These are phyloP conservation scores for Xenoacremonium recifei DNA, from an alignment of 2,329 filamentous ascomycete species.

Conservation along the genomic window DNA sequence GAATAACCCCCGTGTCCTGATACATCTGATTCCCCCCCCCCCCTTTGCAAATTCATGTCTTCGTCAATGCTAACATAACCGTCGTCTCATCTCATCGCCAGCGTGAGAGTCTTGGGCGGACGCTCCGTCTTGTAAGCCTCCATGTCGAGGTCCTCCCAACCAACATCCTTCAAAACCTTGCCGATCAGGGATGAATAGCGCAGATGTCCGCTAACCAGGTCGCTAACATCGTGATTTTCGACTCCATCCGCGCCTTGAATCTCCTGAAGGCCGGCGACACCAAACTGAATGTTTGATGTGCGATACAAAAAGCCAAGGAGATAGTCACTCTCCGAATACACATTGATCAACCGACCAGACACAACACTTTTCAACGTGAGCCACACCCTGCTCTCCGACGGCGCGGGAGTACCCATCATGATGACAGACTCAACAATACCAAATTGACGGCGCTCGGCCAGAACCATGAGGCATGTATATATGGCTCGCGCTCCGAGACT, in stretches of 20 bases:
- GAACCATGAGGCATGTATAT: conserved; percentile 74
- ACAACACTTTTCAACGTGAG: conserved; percentile 75
- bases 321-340: conserved; percentile 84
- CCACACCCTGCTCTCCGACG: conserved; percentile 72
- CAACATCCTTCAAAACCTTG: conserved; percentile 63
- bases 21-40: not conserved
- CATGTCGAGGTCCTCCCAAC: conserved; percentile 64
- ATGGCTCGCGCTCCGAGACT: conserved; percentile 81
- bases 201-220: conserved; percentile 66
- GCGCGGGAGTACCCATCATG: conserved; percentile 78
- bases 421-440: conserved; percentile 84
- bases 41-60: not conserved
- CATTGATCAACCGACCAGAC: conserved; percentile 81
- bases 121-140: conserved; percentile 26
- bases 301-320: conserved; percentile 87
- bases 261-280: conserved; percentile 79
- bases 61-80: too few relatives aligned
- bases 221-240: conserved; percentile 67
- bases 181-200: conserved; percentile 68
- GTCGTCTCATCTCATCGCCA: not conserved
- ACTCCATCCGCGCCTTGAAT: conserved; percentile 64
- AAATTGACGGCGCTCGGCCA: conserved; percentile 80
- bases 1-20: not conserved
- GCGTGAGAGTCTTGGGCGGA: conserved; percentile 5
- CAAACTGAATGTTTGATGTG: conserved; percentile 76